These are phyloP conservation scores for Carex sylvatica DNA, from an alignment of 202 grass and related monocot genomes.

Conservation along the genomic window DNA sequence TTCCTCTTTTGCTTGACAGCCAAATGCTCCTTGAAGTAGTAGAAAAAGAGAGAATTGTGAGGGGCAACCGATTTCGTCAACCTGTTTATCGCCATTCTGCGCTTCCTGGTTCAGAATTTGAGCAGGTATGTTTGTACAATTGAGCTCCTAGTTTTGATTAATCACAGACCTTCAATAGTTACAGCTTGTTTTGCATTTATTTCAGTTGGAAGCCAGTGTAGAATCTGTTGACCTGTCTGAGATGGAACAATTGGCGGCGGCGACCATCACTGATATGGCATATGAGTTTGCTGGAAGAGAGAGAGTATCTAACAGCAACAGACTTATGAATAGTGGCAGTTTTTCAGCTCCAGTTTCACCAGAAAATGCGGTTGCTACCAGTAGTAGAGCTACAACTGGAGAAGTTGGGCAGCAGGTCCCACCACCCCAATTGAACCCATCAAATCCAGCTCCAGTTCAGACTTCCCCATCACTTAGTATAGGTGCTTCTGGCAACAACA, in stretches of 20 bases:
- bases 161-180: neutral
- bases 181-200: neutral
- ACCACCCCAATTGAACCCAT: neutral
- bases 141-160: neutral
- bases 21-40: slow-evolving; percentile 82
- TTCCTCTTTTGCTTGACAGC: slow-evolving; percentile 34
- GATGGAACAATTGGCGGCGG: slow-evolving; percentile 78
- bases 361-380: slow-evolving; percentile 43
- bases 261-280: slow-evolving; percentile 66
- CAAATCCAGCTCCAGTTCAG: neutral
- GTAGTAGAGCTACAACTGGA: slow-evolving; percentile 8
- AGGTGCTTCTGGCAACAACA: slow-evolving; percentile 24
- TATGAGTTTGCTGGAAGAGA: slow-evolving; percentile 72
- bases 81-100: slow-evolving; percentile 71
- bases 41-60: slow-evolving; percentile 60
- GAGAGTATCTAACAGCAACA: slow-evolving; percentile 46
- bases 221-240: slow-evolving; percentile 86
- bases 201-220: slow-evolving; percentile 62
- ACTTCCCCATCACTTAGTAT: neutral
- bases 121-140: slow-evolving; percentile 55
- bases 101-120: slow-evolving; percentile 79
- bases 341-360: slow-evolving; percentile 66
- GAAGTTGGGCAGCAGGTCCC: neutral
- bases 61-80: slow-evolving; percentile 58
- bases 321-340: slow-evolving; percentile 46